phyloP scores from a whole-genome alignment of 345 rosid species.

The Murraya koenigii region DNA sequence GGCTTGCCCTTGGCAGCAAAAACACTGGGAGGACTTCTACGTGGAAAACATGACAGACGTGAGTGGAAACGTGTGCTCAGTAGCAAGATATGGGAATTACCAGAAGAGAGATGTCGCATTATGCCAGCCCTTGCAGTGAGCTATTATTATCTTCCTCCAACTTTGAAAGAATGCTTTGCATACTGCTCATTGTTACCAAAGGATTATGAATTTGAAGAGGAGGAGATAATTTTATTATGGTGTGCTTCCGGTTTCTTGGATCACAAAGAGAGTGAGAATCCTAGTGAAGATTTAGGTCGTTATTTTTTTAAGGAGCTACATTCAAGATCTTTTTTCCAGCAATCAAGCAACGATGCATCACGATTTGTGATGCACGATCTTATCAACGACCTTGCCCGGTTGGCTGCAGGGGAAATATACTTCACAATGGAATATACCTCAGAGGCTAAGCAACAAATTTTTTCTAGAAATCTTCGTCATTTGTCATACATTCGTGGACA shows the following conservation, averaged over 20 bases:
- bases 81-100: neutral
- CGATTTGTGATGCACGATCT: conserved; percentile 15
- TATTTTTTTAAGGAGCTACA: neutral
- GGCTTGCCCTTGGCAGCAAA: neutral
- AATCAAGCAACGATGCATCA: neutral
- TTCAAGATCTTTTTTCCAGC: conserved; percentile 1
- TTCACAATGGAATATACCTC: neutral
- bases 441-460: neutral
- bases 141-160: neutral
- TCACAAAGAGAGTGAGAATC: too few species aligned
- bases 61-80: neutral
- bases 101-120: neutral
- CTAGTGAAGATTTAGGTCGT: neutral
- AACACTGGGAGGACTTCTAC: neutral
- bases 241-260: neutral
- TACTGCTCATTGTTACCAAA: conserved; percentile 5
- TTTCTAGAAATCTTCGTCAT: neutral
- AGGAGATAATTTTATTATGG: conserved; percentile 5
- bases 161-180: conserved; percentile 1
- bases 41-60: fast-evolving
- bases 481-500: neutral
- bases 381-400: conserved; percentile 5
- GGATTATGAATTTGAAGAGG: conserved; percentile 6
- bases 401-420: neutral
- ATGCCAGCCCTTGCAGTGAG: neutral